Evolutionary conservation across 768 basidiomycete species (phyloP), one percentile per base, ranked within the genome.

Genomic region (Gymnopilus junonius): DNA sequence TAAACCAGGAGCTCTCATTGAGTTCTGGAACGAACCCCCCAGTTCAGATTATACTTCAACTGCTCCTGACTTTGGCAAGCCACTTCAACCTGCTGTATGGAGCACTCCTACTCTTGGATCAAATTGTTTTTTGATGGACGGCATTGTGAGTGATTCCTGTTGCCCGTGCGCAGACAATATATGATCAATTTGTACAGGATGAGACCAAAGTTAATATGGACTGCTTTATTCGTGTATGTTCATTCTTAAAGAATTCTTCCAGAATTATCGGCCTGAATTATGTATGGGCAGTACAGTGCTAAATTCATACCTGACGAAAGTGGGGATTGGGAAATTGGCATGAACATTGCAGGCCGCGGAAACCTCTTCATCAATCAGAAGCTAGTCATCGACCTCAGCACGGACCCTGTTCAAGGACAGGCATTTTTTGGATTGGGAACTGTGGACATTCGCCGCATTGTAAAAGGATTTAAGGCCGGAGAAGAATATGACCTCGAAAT

Each of bases 301-400:
- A 78, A 70, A 32, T 83, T 87, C 71, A 73, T 75, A 31, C 86
- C 85, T 37, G 79, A 86, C 69, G 78, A 85, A 77, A 71, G 79
- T 71, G 78, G 85, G 23, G 77, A 85, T 69, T 80, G 82, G 77
- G 81, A 85, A 58, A 72, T 89, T 51, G 82, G 81, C 2, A 68
- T 84, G 57, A 80, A 73, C 66, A 65, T 81, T 50, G 79, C 81
- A 15, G 83, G 83, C 21, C 58, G 68, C 6, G 83, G 79, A 23
- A 83, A 81, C 66, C 73, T 89, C 21, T 88, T 82, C 75, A 62
- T 89, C 54, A 80, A 87, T 64, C 72, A 77, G 21, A 75, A 81
- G 39, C 74, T 83, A 15, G 61, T 81, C 57, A 76, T 85, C 45
- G 83, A 85, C 64, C 74, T 83, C 40, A 80, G 79, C 69, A 79